These are phyloP conservation scores for Fistulifera solaris DNA, from an alignment of 108 stramenopile genomes.

Conservation along the genomic window DNA sequence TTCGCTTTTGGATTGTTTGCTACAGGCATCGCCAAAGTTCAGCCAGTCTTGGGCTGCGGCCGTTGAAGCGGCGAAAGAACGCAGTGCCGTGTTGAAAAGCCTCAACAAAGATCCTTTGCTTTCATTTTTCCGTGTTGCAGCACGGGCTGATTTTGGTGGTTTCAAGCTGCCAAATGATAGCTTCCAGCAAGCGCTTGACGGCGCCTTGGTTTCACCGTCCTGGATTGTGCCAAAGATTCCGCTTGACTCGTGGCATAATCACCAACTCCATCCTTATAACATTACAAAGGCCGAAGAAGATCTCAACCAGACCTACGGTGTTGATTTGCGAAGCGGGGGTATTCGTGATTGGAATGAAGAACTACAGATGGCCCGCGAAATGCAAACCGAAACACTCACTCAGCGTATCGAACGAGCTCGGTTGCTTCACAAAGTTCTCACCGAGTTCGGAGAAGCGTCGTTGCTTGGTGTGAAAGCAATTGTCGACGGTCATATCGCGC, in stretches of 20 bases:
- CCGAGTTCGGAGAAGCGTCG: slow-evolving; percentile 89
- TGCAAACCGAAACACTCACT: slow-evolving; percentile 50
- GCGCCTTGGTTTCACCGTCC: slow-evolving; percentile 48
- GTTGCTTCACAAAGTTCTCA: slow-evolving; percentile 75
- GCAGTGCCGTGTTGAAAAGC: slow-evolving; percentile 29
- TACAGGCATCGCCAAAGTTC: slow-evolving; percentile 42
- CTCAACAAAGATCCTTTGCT: slow-evolving; percentile 29
- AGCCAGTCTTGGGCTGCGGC: slow-evolving; percentile 38
- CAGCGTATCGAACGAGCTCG: slow-evolving; percentile 79
- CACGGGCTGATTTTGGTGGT: slow-evolving; percentile 32
- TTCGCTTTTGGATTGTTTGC: slow-evolving; percentile 61
- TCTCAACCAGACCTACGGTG: slow-evolving; percentile 58
- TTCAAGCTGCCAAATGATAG: slow-evolving; percentile 14
- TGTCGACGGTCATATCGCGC: slow-evolving; percentile 71
- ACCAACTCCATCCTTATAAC: slow-evolving; percentile 44
- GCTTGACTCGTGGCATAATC: slow-evolving; percentile 18
- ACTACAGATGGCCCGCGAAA: slow-evolving; percentile 77
- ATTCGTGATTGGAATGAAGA: slow-evolving; percentile 96
- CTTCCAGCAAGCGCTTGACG: slow-evolving; percentile 42
- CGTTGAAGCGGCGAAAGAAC: slow-evolving; percentile 41
- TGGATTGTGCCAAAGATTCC: slow-evolving; percentile 55
- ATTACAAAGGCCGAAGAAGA: slow-evolving; percentile 67
- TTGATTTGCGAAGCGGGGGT: slow-evolving; percentile 77
- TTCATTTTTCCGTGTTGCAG: slow-evolving; percentile 40
- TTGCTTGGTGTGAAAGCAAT: slow-evolving; percentile 73